Percentiles rank a stretch among this genome's conserved stretches.
Conservation (phyloP, 2,329 filamentous ascomycete species). For the Ophiognomonia clavigignenti-juglandacearum region DNA sequence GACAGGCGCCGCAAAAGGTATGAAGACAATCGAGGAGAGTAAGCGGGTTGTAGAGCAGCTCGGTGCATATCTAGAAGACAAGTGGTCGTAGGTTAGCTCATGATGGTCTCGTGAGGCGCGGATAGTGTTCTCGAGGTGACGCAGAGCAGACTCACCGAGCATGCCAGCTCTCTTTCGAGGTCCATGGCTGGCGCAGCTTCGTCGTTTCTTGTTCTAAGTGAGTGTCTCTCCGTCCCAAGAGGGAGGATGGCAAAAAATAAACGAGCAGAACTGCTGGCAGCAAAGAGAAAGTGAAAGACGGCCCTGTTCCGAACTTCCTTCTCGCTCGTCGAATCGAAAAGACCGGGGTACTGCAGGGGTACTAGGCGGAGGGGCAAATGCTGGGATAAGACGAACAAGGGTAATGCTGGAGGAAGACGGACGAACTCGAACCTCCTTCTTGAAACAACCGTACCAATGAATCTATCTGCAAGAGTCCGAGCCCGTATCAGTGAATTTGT, state of each 20-base stretch:
- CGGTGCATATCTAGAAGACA: conserved; percentile 81
- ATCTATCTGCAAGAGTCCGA: neutral
- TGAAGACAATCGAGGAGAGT: conserved; percentile 91
- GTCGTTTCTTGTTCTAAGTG: conserved; percentile 36
- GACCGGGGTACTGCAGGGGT: neutral
- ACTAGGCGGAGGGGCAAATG: neutral
- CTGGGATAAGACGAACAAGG: conserved; percentile 14
- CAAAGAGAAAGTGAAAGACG: neutral
- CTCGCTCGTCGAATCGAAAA: neutral
- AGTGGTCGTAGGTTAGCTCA: conserved; percentile 9
- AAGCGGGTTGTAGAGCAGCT: conserved; percentile 84
- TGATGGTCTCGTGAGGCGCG: conserved; percentile 6
- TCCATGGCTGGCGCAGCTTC: conserved; percentile 50
- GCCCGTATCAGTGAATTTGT: too few relatives aligned
- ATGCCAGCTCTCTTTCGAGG: conserved; percentile 90
- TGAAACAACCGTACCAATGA: too few relatives aligned
- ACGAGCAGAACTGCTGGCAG: neutral
- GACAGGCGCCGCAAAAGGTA: conserved; percentile 90
- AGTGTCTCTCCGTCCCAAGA: conserved; percentile 4
- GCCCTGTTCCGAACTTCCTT: neutral
- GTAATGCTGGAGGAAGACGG: conserved; percentile 10
- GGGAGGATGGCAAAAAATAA: conserved; percentile 3
- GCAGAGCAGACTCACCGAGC: conserved; percentile 65
- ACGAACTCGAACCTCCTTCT: too few relatives aligned
- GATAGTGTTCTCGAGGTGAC: neutral